These are phyloP conservation scores for sorghum (Sorghum bicolor) DNA, from an alignment of 176 grass and related monocot genomes.

Conservation along the genomic window DNA sequence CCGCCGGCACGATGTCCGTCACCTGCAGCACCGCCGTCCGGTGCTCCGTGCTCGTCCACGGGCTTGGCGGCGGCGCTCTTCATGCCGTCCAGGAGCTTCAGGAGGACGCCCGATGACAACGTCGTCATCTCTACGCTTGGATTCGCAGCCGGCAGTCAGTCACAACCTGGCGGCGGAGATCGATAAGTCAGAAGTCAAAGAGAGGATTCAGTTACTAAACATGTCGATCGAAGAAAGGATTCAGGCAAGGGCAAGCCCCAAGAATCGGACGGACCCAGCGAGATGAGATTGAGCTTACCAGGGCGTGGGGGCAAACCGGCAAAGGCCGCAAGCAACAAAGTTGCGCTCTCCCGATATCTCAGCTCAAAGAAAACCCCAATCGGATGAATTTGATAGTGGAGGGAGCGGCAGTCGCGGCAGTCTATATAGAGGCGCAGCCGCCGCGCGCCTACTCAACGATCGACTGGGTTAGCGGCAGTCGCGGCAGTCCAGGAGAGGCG, in stretches of 20 bases:
- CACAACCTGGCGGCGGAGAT: not conserved
- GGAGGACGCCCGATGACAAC: conserved; percentile 62
- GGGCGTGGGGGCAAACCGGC: too few species aligned
- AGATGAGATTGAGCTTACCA: not conserved
- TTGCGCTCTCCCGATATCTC: not conserved
- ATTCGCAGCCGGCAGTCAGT: not conserved
- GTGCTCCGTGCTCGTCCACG: conserved; percentile 64
- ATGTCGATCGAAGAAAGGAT: not conserved
- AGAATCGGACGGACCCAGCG: too few species aligned
- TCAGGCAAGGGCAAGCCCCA: not conserved
- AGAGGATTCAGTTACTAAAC: not conserved
- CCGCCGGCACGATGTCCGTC: conserved; percentile 89
- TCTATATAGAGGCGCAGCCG: too few species aligned
- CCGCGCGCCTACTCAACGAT: too few species aligned
- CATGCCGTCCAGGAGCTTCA: conserved; percentile 81
- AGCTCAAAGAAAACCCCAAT: not conserved
- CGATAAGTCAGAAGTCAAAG: not conserved
- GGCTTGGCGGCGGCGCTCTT: conserved; percentile 50
- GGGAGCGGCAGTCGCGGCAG: too few species aligned
- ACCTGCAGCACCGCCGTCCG: conserved; percentile 74
- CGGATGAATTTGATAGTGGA: too few species aligned
- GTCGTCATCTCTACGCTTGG: conserved; percentile 41
- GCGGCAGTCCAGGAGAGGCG: too few species aligned
- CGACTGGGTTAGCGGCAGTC: not conserved
- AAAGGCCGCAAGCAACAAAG: not conserved